Conservation (phyloP, 2,329 filamentous ascomycete species). For the Chrysosporium keratinophilum region DNA sequence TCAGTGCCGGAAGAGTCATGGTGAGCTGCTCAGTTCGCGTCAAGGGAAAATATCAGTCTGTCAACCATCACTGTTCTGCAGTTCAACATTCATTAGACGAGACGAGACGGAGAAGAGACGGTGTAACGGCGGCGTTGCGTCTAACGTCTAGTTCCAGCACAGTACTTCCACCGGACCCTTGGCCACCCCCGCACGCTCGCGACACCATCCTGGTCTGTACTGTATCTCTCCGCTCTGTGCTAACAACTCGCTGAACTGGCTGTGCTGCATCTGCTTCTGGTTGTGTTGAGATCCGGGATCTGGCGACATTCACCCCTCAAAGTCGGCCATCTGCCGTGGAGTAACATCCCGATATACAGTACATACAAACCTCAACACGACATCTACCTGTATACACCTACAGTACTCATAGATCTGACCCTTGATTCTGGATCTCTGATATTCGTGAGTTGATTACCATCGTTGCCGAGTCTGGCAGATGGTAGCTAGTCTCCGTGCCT, state of each 20-base stretch:
- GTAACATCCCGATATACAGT: not conserved
- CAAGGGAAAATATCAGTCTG: not conserved
- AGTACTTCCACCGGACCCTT: slow-evolving; percentile 1
- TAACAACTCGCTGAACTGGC: not conserved
- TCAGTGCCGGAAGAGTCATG: not conserved
- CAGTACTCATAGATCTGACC: not conserved
- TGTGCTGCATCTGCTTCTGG: not conserved
- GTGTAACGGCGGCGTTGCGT: not conserved
- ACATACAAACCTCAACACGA: not conserved
- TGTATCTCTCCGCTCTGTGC: not conserved
- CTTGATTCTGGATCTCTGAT: not conserved
- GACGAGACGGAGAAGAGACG: not conserved
- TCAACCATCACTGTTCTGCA: no score
- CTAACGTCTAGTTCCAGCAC: not conserved
- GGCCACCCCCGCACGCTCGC: slow-evolving; percentile 10
- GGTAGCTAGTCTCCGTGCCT: slow-evolving; percentile 1
- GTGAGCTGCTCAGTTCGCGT: not conserved
- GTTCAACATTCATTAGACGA: not conserved
- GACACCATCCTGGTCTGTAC: slow-evolving; percentile 2
- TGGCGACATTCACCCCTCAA: not conserved
- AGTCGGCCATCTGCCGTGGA: slow-evolving; percentile 2
- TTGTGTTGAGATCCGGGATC: not conserved
- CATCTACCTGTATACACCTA: not conserved
- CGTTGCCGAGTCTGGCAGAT: slow-evolving; percentile 4
- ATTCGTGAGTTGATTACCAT: not conserved